phyloP scores from a whole-genome alignment of 2,329 filamentous ascomycete genomes.

The Pseudocercospora crystallina region DNA sequence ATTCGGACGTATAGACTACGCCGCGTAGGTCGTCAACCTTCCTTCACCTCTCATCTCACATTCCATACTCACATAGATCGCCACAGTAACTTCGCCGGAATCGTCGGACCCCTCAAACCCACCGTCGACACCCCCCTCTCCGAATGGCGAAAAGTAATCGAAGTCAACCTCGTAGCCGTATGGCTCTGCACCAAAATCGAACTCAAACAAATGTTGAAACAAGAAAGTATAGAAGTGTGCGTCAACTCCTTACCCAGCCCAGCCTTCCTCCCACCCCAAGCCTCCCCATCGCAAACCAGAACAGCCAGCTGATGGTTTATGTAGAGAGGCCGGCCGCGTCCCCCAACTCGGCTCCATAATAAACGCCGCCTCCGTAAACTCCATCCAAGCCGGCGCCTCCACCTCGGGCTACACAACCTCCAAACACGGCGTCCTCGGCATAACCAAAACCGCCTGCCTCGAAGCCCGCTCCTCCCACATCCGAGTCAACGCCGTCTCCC shows the following conservation, averaged over 20 bases:
- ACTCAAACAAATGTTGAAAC: constrained; percentile 43
- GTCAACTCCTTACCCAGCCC: background rate
- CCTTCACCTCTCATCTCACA: too few relatives aligned
- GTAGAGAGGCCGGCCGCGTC: constrained; percentile 24
- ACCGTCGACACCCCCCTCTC: constrained; percentile 34
- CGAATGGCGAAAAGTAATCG: constrained; percentile 37
- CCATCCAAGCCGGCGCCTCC: constrained; percentile 35
- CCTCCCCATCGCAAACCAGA: too few relatives aligned
- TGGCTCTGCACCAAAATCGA: constrained; percentile 41
- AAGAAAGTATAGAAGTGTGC: constrained; percentile 26
- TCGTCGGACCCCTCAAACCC: constrained; percentile 29
- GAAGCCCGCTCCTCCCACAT: constrained; percentile 36
- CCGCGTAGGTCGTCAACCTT: constrained; percentile 23
- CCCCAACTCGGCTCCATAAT: constrained; percentile 38
- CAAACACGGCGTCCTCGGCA: constrained; percentile 44
- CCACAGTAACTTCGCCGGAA: constrained; percentile 36
- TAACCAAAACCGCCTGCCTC: constrained; percentile 40
- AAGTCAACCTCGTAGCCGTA: constrained; percentile 40
- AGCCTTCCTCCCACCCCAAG: too few relatives aligned
- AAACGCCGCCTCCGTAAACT: constrained; percentile 42
- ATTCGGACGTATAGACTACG: constrained; percentile 43
- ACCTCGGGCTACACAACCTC: constrained; percentile 40
- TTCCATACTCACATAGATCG: background rate
- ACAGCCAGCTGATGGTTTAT: background rate
- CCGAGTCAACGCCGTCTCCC: constrained; percentile 37